Conservation (phyloP, 2,329 filamentous ascomycete genomes). For the Exophiala bonariae region DNA sequence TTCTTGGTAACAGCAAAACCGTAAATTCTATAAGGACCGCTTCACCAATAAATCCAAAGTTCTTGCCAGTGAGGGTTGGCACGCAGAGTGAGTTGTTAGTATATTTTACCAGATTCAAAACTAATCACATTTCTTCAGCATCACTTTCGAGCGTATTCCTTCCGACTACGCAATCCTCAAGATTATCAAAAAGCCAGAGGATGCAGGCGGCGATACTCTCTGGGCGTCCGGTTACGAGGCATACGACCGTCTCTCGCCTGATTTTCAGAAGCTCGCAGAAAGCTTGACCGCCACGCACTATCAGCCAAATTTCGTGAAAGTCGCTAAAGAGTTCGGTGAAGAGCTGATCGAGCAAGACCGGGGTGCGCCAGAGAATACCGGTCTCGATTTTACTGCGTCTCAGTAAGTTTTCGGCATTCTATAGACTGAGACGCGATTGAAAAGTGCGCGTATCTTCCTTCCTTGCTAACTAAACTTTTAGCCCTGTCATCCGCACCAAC, state of each 20-base stretch:
- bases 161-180: slow-evolving; percentile 64
- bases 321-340: slow-evolving; percentile 33
- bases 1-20: slow-evolving; percentile 15
- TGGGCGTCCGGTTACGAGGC: slow-evolving; percentile 69
- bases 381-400: slow-evolving; percentile 49
- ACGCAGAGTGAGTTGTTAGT: slow-evolving; percentile 46
- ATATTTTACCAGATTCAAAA: slow-evolving; percentile 39
- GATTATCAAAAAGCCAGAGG: slow-evolving; percentile 53
- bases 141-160: slow-evolving; percentile 64
- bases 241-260: slow-evolving; percentile 58
- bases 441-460: no score
- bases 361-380: slow-evolving; percentile 60
- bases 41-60: slow-evolving; percentile 31
- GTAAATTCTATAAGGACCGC: slow-evolving; percentile 40
- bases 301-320: slow-evolving; percentile 33
- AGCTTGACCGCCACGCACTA: slow-evolving; percentile 39
- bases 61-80: slow-evolving; percentile 42
- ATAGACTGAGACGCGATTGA: no score
- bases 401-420: slow-evolving; percentile 53
- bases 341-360: slow-evolving; percentile 32
- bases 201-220: slow-evolving; percentile 59
- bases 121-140: slow-evolving; percentile 39
- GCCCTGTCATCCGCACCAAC: slow-evolving; percentile 61
- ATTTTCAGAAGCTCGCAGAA: slow-evolving; percentile 50
- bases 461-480: slow-evolving; percentile 54